Percentiles rank a stretch among this genome's conserved stretches.
Conservation (phyloP, 1,139 yeast species). For the Geotrichum macrosporum region DNA sequence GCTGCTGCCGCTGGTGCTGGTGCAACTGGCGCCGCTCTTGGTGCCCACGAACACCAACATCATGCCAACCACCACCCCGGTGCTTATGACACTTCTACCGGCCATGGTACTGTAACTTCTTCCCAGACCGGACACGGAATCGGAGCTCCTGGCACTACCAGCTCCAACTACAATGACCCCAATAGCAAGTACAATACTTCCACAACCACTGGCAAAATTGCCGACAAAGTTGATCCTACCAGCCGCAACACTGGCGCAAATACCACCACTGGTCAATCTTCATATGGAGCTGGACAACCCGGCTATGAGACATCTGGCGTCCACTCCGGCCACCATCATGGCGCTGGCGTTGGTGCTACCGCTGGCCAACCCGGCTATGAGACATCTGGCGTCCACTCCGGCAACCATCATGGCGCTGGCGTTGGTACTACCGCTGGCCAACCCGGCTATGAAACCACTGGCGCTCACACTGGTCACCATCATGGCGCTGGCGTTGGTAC, state of each 20-base stretch:
- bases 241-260: slow-evolving; percentile 1
- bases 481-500: slow-evolving; percentile 15
- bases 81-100: no score
- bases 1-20: slow-evolving; percentile 4
- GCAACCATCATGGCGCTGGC: slow-evolving; percentile 15
- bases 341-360: slow-evolving; percentile 14
- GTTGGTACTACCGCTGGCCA: slow-evolving; percentile 16
- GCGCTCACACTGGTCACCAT: slow-evolving; percentile 7
- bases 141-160: background rate
- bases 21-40: slow-evolving; percentile 1
- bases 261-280: no score
- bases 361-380: no score
- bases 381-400: no score
- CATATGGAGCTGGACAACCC: slow-evolving; percentile 11
- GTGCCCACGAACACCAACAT: slow-evolving; percentile 1
- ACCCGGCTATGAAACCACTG: slow-evolving; percentile 10
- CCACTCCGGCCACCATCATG: slow-evolving; percentile 12
- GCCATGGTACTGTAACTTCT: background rate
- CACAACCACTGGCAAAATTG: slow-evolving; percentile 1
- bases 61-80: background rate
- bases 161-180: background rate
- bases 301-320: no score
- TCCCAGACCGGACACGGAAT: no score
- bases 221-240: background rate
- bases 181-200: slow-evolving; percentile 10